These are phyloP conservation scores for Verticillium isaacii DNA, from an alignment of 2,329 filamentous ascomycete species.

Conservation along the genomic window DNA sequence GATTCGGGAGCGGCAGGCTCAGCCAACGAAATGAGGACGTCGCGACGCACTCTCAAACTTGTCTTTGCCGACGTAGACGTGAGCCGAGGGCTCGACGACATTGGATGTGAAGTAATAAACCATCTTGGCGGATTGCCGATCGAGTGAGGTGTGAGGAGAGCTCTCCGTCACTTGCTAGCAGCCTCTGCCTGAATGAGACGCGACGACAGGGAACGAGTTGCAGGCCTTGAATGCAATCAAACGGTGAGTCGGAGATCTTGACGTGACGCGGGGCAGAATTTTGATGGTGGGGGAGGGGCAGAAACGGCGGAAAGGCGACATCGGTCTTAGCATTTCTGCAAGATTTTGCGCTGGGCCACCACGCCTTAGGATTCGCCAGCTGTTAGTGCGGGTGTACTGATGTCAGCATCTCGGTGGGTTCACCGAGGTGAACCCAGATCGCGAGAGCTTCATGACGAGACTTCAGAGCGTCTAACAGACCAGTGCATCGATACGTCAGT, in stretches of 20 bases:
- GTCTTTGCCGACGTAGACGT: conserved; percentile 96
- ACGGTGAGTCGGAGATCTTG: neutral
- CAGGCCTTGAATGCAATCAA: neutral
- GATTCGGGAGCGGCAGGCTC: neutral
- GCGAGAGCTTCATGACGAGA: neutral
- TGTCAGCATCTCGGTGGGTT: neutral
- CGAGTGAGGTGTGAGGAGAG: neutral
- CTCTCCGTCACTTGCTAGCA: neutral
- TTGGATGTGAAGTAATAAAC: conserved; percentile 95
- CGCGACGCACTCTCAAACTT: conserved; percentile 85
- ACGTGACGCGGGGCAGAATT: neutral
- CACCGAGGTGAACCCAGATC: neutral
- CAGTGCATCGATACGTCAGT: too few species aligned
- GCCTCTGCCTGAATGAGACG: neutral
- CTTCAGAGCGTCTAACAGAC: too few species aligned
- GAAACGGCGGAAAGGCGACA: neutral
- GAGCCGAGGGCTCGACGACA: conserved; percentile 74
- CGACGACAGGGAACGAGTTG: neutral
- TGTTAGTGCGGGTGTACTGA: neutral
- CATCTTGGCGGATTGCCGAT: conserved; percentile 47
- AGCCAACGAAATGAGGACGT: conserved; percentile 4
- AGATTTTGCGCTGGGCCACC: neutral
- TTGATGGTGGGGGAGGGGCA: neutral
- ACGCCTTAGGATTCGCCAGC: neutral
- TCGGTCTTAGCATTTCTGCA: neutral